Percentiles rank a stretch among this genome's conserved stretches.
These are phyloP conservation scores for Pichia deserticola DNA, from an alignment of 805 yeast genomes.

Conservation along the genomic window DNA sequence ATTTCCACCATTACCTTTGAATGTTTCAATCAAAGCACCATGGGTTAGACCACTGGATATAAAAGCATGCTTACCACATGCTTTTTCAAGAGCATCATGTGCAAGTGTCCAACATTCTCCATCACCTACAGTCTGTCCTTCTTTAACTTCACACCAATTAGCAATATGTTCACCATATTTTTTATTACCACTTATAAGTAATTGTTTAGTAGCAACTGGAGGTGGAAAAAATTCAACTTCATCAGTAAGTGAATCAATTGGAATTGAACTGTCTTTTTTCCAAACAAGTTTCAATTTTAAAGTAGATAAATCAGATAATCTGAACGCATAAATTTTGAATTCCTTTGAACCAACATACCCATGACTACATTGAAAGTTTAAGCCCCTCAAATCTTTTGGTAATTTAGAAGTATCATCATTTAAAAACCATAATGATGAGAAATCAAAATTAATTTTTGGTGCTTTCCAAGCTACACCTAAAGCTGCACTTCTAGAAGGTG, in stretches of 20 bases:
- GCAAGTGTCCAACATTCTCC: slow-evolving; percentile 63
- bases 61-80: slow-evolving; percentile 53
- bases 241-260: slow-evolving; percentile 22
- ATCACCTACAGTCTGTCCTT: slow-evolving; percentile 41
- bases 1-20: slow-evolving; percentile 12
- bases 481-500: slow-evolving; percentile 15
- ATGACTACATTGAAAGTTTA: slow-evolving; percentile 28
- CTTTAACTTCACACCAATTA: slow-evolving; percentile 43
- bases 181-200: slow-evolving; percentile 28
- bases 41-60: slow-evolving; percentile 40
- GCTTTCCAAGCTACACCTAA: slow-evolving; percentile 16
- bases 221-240: slow-evolving; percentile 34
- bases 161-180: slow-evolving; percentile 47
- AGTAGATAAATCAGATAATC: slow-evolving; percentile 38
- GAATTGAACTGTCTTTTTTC: slow-evolving; percentile 24
- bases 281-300: slow-evolving; percentile 32
- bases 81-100: slow-evolving; percentile 42
- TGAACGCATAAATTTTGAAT: slow-evolving; percentile 30
- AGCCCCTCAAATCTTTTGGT: slow-evolving; percentile 34
- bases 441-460: slow-evolving; percentile 37
- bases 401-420: slow-evolving; percentile 20
- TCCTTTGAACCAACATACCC: slow-evolving; percentile 24
- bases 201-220: slow-evolving; percentile 32
- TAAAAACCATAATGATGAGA: slow-evolving; percentile 41
- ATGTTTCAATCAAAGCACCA: slow-evolving; percentile 31